Evolutionary conservation across 257 asterid genomes (phyloP).

Genomic region (Primulina eburnea): DNA sequence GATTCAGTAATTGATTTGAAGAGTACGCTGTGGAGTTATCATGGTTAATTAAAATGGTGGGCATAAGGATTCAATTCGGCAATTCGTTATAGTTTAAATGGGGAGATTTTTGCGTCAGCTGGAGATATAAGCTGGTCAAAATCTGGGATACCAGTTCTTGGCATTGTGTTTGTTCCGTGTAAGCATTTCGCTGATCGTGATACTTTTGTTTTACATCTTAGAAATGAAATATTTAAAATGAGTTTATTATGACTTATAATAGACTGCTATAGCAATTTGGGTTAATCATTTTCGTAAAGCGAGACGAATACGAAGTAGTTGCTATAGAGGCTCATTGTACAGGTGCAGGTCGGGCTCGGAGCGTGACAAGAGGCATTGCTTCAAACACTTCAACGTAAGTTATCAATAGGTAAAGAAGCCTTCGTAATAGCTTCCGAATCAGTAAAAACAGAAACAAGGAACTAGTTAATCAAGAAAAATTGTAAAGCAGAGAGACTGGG

Average conservation of each 20-base stretch:
- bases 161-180: constrained; percentile 72
- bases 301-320: no score
- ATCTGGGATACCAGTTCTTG: constrained; percentile 74
- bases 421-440: constrained; percentile 70
- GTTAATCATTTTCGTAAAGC: no score
- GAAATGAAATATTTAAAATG: no score
- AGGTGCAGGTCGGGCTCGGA: no score
- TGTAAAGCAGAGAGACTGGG: constrained; percentile 70
- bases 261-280: no score
- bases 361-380: constrained; percentile 53
- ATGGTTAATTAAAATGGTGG: constrained; percentile 53
- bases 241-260: no score
- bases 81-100: constrained; percentile 63
- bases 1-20: constrained; percentile 30
- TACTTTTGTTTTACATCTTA: no score
- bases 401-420: constrained; percentile 55
- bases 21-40: constrained; percentile 47
- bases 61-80: constrained; percentile 81
- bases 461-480: constrained; percentile 81
- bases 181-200: constrained; percentile 39
- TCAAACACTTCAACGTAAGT: constrained; percentile 59
- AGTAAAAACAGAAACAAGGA: constrained; percentile 73
- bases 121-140: constrained; percentile 90
- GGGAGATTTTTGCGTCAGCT: constrained; percentile 72
- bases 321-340: no score